Evolutionary conservation across 768 basidiomycete species (phyloP).

Genomic region (Phanerodontia chrysosporium): DNA sequence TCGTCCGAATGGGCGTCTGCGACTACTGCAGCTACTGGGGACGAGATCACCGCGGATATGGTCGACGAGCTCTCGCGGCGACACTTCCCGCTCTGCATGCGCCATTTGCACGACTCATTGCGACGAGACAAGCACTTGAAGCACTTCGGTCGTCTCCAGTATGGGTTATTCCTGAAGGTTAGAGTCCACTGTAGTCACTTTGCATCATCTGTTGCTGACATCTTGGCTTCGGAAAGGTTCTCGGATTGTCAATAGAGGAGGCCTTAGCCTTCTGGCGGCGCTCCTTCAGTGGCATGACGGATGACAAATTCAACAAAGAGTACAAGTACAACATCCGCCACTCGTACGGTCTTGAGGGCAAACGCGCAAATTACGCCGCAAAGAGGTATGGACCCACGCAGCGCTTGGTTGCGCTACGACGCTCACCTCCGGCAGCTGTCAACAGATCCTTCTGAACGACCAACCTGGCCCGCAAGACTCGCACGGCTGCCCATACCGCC

Average conservation of each 20-base stretch:
- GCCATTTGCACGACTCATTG: slow-evolving; percentile 78
- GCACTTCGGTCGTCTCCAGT: slow-evolving; percentile 87
- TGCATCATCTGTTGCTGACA: too few species aligned
- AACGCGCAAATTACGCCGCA: slow-evolving; percentile 90
- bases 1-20: slow-evolving; percentile 73
- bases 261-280: slow-evolving; percentile 91
- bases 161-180: slow-evolving; percentile 94
- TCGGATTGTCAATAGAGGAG: slow-evolving; percentile 93
- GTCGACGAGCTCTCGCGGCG: slow-evolving; percentile 79
- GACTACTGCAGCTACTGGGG: slow-evolving; percentile 46
- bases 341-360: slow-evolving; percentile 90
- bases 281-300: slow-evolving; percentile 73
- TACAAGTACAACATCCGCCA: slow-evolving; percentile 97
- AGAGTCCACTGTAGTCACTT: slow-evolving; percentile 1
- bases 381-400: slow-evolving; percentile 57
- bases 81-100: slow-evolving; percentile 97
- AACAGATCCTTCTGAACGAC: slow-evolving; percentile 72
- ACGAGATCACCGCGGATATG: slow-evolving; percentile 89
- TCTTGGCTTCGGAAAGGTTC: slow-evolving; percentile 49
- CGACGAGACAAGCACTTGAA: slow-evolving; percentile 81
- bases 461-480: slow-evolving; percentile 65
- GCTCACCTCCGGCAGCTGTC: slow-evolving; percentile 58
- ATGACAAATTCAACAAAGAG: slow-evolving; percentile 97
- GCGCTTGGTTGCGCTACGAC: background rate
- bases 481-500: slow-evolving; percentile 92